Evolutionary conservation across 1,139 yeast genomes (phyloP).

Genomic region (Magnusiomyces clavatus): DNA sequence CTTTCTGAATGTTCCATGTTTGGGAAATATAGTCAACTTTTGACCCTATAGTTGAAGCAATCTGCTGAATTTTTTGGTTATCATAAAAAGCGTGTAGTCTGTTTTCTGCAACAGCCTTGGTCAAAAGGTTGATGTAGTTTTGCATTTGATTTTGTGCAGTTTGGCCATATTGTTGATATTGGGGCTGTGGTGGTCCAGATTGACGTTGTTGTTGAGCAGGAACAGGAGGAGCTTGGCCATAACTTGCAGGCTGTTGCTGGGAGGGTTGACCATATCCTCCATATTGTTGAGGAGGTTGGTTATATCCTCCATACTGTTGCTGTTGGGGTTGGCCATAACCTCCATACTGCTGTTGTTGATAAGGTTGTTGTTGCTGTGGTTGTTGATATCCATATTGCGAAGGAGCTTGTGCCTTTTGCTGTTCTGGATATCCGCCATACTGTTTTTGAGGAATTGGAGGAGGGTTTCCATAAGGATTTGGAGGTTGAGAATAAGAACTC

Average conservation of each 20-base stretch:
- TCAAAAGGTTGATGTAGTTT: slow-evolving; percentile 20
- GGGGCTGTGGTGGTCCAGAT: slow-evolving; percentile 11
- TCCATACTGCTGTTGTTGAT: slow-evolving; percentile 7
- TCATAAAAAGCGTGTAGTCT: slow-evolving; percentile 27
- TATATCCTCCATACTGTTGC: slow-evolving; percentile 12
- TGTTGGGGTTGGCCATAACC: slow-evolving; percentile 15
- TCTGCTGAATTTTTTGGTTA: slow-evolving; percentile 27
- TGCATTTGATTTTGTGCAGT: slow-evolving; percentile 10
- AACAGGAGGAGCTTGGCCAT: slow-evolving; percentile 16
- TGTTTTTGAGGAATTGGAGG: slow-evolving; percentile 8
- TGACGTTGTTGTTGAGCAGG: slow-evolving; percentile 6
- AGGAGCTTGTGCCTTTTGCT: too few species aligned
- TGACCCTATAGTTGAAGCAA: slow-evolving; percentile 24
- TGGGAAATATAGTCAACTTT: slow-evolving; percentile 23
- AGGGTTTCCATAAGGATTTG: slow-evolving; percentile 11
- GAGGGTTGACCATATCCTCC: slow-evolving; percentile 15
- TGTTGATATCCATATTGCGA: too few species aligned
- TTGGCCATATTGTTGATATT: neutral
- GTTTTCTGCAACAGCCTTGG: slow-evolving; percentile 28
- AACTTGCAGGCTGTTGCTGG: slow-evolving; percentile 11
- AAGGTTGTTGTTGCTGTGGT: slow-evolving; percentile 13
- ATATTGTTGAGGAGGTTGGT: slow-evolving; percentile 8
- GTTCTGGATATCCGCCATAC: slow-evolving; percentile 13
- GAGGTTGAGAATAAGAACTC: slow-evolving; percentile 15
- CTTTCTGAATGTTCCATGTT: slow-evolving; percentile 28